These are phyloP conservation scores for Trematosphaeria pertusa DNA, from an alignment of 2,329 filamentous ascomycete species.

Conservation along the genomic window DNA sequence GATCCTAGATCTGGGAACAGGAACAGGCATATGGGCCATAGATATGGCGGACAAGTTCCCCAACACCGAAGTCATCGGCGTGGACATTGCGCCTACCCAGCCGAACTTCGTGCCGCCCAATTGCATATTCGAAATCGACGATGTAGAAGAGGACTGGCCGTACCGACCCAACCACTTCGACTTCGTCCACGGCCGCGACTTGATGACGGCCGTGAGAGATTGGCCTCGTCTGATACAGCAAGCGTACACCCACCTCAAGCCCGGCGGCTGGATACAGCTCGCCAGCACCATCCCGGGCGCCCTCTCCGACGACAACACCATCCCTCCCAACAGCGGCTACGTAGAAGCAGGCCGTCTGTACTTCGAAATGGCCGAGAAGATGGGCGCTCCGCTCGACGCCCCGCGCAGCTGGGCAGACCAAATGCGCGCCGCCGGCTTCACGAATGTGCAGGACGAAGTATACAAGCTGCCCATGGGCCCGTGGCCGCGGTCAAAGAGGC, in stretches of 20 bases:
- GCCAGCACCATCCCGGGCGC: constrained; percentile 26
- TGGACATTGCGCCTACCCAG: constrained; percentile 48
- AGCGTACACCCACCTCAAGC: constrained; percentile 46
- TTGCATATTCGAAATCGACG: constrained; percentile 48
- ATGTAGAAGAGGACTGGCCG: constrained; percentile 47
- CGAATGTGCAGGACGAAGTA: constrained; percentile 48
- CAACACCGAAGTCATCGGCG: constrained; percentile 25
- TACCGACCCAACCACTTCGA: constrained; percentile 41
- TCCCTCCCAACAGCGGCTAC: constrained; percentile 27
- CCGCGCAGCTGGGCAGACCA: constrained; percentile 41
- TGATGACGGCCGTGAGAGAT: constrained; percentile 39
- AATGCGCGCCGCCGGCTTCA: constrained; percentile 49
- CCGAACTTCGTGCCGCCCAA: constrained; percentile 49
- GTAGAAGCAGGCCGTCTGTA: constrained; percentile 26
- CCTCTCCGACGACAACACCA: constrained; percentile 25
- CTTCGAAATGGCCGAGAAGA: constrained; percentile 28
- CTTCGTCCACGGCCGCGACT: constrained; percentile 39
- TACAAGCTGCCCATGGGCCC: constrained; percentile 35
- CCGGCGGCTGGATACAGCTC: constrained; percentile 44
- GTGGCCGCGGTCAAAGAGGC: constrained; percentile 35
- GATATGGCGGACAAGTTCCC: constrained; percentile 32
- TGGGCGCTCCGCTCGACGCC: constrained; percentile 44
- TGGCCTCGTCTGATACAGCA: constrained; percentile 38
- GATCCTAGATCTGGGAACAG: constrained; percentile 30
- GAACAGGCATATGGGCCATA: constrained; percentile 32